phyloP scores from a whole-genome alignment of 768 basidiomycete genomes.

The Russula abietina region DNA sequence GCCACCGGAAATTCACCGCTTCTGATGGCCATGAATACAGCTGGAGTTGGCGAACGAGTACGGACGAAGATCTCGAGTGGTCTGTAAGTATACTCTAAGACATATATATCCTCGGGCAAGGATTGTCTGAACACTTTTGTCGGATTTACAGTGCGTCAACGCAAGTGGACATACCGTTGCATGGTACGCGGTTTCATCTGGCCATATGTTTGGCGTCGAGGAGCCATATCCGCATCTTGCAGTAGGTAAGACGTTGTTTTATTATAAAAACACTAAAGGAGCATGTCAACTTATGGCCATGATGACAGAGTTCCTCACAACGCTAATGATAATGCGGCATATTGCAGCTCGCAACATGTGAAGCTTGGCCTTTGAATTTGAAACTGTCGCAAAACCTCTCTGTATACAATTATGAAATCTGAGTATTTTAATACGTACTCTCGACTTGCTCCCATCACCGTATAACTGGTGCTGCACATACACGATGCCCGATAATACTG shows the following conservation, averaged over 20 bases:
- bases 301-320: conserved; percentile 50
- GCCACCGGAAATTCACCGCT: conserved; percentile 46
- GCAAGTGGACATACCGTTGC: conserved; percentile 47
- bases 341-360: conserved; percentile 45
- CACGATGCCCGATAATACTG: neutral
- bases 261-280: neutral
- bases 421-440: neutral
- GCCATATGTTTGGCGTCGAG: conserved; percentile 57
- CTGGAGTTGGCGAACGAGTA: conserved; percentile 46
- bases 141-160: conserved; percentile 47
- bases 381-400: no score
- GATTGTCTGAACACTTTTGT: neutral
- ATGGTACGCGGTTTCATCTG: conserved; percentile 58
- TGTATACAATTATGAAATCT: neutral
- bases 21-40: conserved; percentile 56
- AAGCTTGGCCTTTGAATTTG: neutral
- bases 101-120: neutral
- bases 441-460: neutral
- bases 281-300: neutral
- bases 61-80: conserved; percentile 51
- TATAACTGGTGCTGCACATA: neutral
- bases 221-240: conserved; percentile 53
- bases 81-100: conserved; percentile 39
- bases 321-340: conserved; percentile 59
- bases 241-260: conserved; percentile 39